phyloP scores from a whole-genome alignment of 2,329 filamentous ascomycete species.

The Sclerotinia trifoliorum region DNA sequence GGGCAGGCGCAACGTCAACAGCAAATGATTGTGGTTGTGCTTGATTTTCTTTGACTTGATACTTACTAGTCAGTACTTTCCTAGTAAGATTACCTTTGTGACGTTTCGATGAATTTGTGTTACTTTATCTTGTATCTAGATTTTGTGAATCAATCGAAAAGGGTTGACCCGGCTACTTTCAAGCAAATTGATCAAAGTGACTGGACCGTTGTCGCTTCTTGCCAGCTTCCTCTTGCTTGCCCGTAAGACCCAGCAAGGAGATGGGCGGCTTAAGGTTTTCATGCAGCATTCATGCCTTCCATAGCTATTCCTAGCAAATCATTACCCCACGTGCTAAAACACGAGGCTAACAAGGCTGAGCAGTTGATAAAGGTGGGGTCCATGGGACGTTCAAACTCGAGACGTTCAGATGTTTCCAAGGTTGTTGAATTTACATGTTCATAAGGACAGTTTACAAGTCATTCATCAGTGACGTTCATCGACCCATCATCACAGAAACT shows the following conservation, averaged over 20 bases:
- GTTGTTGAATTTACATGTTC: background rate
- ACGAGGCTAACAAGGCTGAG: slow-evolving; percentile 13
- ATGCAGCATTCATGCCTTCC: background rate
- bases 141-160: background rate
- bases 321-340: slow-evolving; percentile 14
- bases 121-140: background rate
- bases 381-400: background rate
- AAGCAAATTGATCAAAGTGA: background rate
- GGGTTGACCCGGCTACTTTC: background rate
- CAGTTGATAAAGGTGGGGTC: background rate
- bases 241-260: too few species aligned
- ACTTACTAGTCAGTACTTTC: background rate
- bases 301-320: slow-evolving; percentile 10
- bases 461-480: background rate
- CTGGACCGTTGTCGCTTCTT: background rate
- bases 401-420: too few species aligned
- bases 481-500: background rate
- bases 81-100: too few species aligned
- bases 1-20: slow-evolving; percentile 15
- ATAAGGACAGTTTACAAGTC: background rate
- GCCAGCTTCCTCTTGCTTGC: background rate
- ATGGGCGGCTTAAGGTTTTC: background rate
- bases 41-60: background rate
- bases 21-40: background rate
- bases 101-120: too few species aligned